phyloP scores from a whole-genome alignment of 306 rosid species.

The Cucurbita argyrosperma region DNA sequence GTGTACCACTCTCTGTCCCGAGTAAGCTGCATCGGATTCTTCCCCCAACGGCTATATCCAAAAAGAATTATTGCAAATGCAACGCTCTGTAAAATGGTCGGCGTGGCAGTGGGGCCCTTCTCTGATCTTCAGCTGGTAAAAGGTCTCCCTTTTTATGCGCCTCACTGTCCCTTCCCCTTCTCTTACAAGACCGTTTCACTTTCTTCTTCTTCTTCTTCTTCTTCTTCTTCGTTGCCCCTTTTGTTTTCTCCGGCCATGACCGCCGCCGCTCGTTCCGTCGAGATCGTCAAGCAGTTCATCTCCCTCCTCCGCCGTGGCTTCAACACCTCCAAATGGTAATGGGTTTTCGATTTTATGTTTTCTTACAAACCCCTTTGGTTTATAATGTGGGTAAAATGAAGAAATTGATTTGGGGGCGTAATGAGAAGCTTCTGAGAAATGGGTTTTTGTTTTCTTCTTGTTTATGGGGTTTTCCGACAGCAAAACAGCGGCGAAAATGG shows the following conservation, averaged over 20 bases:
- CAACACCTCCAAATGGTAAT: slow-evolving; percentile 86
- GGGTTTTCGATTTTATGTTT: background rate
- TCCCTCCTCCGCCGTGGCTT: slow-evolving; percentile 55
- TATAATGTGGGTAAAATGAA: background rate
- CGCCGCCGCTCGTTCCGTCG: slow-evolving; percentile 42
- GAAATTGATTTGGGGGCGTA: background rate
- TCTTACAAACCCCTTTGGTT: background rate
- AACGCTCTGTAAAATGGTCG: background rate
- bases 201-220: background rate
- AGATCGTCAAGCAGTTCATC: slow-evolving; percentile 45
- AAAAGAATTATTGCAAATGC: background rate
- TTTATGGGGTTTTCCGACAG: slow-evolving; percentile 22
- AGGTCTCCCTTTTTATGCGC: background rate
- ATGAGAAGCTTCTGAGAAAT: background rate
- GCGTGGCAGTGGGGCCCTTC: background rate
- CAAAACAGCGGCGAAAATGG: slow-evolving; percentile 96
- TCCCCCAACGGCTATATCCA: slow-evolving; percentile 4
- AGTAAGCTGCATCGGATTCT: background rate
- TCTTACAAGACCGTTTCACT: background rate
- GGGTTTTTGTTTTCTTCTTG: background rate
- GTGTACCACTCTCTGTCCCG: background rate
- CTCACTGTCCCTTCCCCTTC: background rate
- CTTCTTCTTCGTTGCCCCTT: background rate
- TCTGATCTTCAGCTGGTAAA: background rate
- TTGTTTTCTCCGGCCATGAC: slow-evolving; percentile 30